Evolutionary conservation across 805 yeast genomes (phyloP), one percentile per base, ranked within the genome.

Genomic region (Candida hispaniensis): DNA sequence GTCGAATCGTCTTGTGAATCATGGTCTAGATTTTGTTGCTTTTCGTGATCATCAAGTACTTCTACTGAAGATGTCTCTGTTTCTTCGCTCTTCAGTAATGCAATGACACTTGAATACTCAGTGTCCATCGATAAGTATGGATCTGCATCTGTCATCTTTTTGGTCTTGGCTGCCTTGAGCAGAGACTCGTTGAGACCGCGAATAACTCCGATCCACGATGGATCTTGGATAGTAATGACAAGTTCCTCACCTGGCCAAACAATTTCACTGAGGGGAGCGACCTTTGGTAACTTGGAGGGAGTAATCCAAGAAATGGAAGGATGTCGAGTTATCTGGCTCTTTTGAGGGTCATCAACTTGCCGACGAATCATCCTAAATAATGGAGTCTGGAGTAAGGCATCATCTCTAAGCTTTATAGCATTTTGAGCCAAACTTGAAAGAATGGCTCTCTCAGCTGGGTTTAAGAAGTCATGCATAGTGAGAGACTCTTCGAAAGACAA

Each of bases 401-500:
- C 17, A 11, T 32, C 36, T 14, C 24, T 27, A 17, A 32, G 18
- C 14, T 32, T 21, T n/a, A n/a, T 22, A 7, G 36, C 36, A 14
- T 17, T 19, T 1, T n/a, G 6, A 0, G 18, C 28, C 17, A 32
- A 27, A 5, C 24, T 28, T n/a, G 17, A 28, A 3, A 32, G 14
- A 14, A 32, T 24, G 5, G 36, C 21, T 3, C 23, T 18, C 11
- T 49, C 49, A 11, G 30, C 27, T 2, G 46, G 41, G 4, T 35
- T 38, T 8, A 48, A 23, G n/a, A 29, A 30, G n/a, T 39, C 39
- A 11, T 38, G 42, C 10, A 39, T 28, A 15, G 30, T 26, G 6
- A 43, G 32, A 4, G 28, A 26, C 13, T 43, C 43, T 10, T 36
- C 34, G 7, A 48, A 20, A 5, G 43, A 24, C 20, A 41, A 30